Base-by-base conservation (phyloP, 495 filamentous ascomycete genomes). In the Annulohypoxylon nitens region DNA sequence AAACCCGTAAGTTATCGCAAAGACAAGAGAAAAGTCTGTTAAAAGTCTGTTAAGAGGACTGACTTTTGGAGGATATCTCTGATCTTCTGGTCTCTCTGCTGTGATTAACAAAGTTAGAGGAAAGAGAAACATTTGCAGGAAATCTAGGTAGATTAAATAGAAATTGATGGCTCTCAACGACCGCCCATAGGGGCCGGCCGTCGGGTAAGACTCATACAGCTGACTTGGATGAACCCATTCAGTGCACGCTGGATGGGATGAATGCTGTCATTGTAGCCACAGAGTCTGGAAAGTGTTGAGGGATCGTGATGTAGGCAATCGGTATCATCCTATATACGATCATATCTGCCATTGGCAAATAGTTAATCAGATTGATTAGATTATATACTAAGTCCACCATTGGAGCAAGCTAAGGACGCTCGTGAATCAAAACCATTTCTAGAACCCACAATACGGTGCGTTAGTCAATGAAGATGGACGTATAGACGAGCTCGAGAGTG, bases 311-410 rank as follows among this genome's bases (percentile, higher is more conserved):
- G 11, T n/a, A 18, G 2, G 14, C 36, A 16, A 57, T 37, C 3
- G 6, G 33, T 20, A 10, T 20, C 36, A 7, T n/a, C 53, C 7
- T 16, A 20, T 16, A 57, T 37, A 33, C 33, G 53, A 57, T 57
- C 8, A 37, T 57, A 36, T 30, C 33, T 37, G 20, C n/a, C 9
- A 37, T 20, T 10, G 36, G 16, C 14, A 20, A 10, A 30, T 57
- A 37, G 4, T 37, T 37, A 57, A 37, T 57, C 53, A 37, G 53
- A 57, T n/a, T 57, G 33, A 57, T 37, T 4, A 57, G 53, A 4
- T 30, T 9, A n/a, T 14, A 16, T 25, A n/a, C n/a, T 57, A 33
- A 57, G 33, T 16, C 53, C n/a, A 33, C 25, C 25, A 8, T 11
- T 20, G 25, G 10, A 26, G 30, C 11, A 33, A 14, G 50, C 14